These are phyloP conservation scores for Climacium dendroides DNA, from an alignment of 225 moss, liverwort and hornwort genomes.

Conservation along the genomic window DNA sequence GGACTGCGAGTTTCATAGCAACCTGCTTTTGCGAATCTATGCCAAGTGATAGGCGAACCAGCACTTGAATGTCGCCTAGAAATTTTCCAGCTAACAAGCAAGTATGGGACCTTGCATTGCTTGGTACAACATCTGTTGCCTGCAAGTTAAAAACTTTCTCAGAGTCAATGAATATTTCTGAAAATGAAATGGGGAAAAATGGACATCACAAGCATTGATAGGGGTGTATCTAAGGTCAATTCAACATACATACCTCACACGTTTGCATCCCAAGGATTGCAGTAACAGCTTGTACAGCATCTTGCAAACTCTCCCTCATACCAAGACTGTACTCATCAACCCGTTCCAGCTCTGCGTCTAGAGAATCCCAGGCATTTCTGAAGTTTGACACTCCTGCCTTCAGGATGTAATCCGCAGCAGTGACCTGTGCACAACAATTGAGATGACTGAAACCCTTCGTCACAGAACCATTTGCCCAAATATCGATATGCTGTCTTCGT, in stretches of 20 bases:
- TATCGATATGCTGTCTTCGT: background rate
- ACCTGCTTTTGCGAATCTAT: slow-evolving; percentile 82
- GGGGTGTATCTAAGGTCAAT: background rate
- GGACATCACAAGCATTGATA: background rate
- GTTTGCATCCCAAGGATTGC: slow-evolving; percentile 75
- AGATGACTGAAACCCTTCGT: background rate
- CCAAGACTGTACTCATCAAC: slow-evolving; percentile 85
- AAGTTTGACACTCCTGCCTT: slow-evolving; percentile 67
- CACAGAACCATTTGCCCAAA: background rate
- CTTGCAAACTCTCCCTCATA: slow-evolving; percentile 68
- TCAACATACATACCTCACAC: slow-evolving; percentile 52
- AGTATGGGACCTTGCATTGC: slow-evolving; percentile 81
- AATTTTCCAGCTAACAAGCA: slow-evolving; percentile 71
- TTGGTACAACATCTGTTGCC: slow-evolving; percentile 66
- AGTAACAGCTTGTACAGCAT: slow-evolving; percentile 70
- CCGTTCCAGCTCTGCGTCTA: slow-evolving; percentile 60
- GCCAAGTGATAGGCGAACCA: slow-evolving; percentile 75
- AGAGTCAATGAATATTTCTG: background rate
- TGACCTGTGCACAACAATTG: slow-evolving; percentile 23
- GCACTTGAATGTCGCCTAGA: slow-evolving; percentile 57
- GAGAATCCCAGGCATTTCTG: slow-evolving; percentile 71
- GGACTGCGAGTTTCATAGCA: slow-evolving; percentile 84
- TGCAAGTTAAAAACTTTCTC: slow-evolving; percentile 6
- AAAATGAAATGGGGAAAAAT: background rate
- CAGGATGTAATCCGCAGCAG: slow-evolving; percentile 70